phyloP scores from a whole-genome alignment of 2,329 filamentous ascomycete genomes.

The Pseudovirgaria hyperparasitica region DNA sequence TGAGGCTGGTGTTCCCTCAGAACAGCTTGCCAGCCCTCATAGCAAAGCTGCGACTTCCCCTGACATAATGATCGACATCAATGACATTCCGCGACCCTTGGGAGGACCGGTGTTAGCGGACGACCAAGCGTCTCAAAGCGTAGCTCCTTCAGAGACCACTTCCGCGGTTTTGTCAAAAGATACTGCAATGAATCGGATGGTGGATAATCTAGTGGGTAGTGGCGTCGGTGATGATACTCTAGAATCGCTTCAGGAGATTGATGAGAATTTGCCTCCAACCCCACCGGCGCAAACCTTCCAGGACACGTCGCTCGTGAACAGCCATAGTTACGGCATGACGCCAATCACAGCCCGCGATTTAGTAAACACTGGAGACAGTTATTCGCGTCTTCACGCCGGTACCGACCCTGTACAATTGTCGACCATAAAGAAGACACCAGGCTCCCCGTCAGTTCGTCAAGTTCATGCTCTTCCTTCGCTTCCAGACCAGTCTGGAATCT shows the following conservation, averaged over 20 bases:
- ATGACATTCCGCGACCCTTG: conserved; percentile 22
- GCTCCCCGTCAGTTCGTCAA: conserved; percentile 22
- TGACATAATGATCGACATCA: conserved; percentile 20
- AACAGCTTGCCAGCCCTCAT: conserved; percentile 34
- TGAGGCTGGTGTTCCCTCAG: conserved; percentile 39
- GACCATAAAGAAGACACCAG: conserved; percentile 20
- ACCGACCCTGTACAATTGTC: conserved; percentile 17
- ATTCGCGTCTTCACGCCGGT: conserved; percentile 14
- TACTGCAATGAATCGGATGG: conserved; percentile 43
- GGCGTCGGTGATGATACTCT: conserved; percentile 28
- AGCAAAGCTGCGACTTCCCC: conserved; percentile 25
- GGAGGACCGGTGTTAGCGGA: conserved; percentile 15
- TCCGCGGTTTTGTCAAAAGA: conserved; percentile 31
- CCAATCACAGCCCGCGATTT: conserved; percentile 22
- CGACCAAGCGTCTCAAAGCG: conserved; percentile 21
- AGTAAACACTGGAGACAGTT: conserved; percentile 23
- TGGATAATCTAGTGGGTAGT: conserved; percentile 42
- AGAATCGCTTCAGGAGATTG: conserved; percentile 28
- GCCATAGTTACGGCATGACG: conserved; percentile 16
- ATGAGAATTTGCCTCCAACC: conserved; percentile 31
- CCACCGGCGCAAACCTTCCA: conserved; percentile 33
- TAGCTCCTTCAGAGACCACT: conserved; percentile 34
- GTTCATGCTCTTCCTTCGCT: conserved; percentile 22
- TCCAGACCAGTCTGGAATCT: conserved; percentile 24
- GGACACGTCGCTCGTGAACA: conserved; percentile 22